phyloP scores from a whole-genome alignment of 805 yeast species.

The Metschnikowia matae region DNA sequence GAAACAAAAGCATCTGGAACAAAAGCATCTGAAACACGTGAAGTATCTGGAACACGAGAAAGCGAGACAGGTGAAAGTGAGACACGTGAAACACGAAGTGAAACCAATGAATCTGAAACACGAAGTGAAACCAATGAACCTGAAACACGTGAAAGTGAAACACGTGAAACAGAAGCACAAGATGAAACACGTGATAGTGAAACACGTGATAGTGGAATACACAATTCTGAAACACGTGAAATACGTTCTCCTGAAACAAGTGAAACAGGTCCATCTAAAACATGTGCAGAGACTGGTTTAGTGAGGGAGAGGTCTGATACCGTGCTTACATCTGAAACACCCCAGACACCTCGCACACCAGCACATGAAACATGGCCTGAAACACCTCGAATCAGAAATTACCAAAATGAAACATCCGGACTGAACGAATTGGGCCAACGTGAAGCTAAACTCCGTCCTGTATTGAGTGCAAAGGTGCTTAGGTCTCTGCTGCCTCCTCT shows the following conservation, averaged over 20 bases:
- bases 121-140: neutral
- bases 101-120: neutral
- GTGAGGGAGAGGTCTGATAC: no score
- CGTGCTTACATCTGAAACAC: neutral
- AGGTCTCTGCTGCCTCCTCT: constrained; percentile 2
- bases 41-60: neutral
- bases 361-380: neutral
- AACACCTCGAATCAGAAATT: neutral
- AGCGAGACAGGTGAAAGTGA: neutral
- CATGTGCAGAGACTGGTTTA: no score
- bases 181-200: no score
- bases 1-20: neutral
- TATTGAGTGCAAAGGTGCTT: neutral
- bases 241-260: no score
- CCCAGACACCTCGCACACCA: neutral
- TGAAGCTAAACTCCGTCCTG: neutral
- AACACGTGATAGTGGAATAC: no score
- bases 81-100: neutral
- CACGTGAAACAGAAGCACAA: neutral
- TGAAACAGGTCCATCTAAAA: no score
- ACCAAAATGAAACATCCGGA: no score
- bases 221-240: no score
- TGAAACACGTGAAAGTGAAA: neutral
- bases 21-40: neutral
- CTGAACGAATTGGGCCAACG: neutral